Percentiles rank a stretch among this genome's conserved stretches.
Evolutionary conservation across 2,329 filamentous ascomycete species (phyloP).

Genomic region (Xylariaceae sp.): DNA sequence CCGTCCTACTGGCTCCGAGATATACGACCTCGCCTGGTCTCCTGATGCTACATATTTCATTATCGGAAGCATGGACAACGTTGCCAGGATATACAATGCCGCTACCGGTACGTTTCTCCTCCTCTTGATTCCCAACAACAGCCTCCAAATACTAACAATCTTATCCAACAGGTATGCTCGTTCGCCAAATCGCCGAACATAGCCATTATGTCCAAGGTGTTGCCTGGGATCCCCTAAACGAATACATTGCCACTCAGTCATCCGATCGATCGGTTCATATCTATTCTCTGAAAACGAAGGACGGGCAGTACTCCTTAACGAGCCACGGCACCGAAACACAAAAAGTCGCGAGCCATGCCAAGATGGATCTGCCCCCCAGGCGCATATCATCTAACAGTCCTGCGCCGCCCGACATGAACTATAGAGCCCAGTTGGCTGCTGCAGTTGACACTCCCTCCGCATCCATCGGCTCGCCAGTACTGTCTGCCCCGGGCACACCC

Average conservation of each 20-base stretch:
- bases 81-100: constrained; percentile 94
- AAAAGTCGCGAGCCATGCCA: constrained; percentile 72
- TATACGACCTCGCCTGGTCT: constrained; percentile 98
- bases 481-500: constrained; percentile 90
- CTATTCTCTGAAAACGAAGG: constrained; percentile 92
- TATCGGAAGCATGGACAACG: constrained; percentile 98
- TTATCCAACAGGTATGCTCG: constrained; percentile 24
- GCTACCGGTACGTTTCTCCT: constrained; percentile 55
- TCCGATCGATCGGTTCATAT: constrained; percentile 98
- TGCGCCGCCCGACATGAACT: constrained; percentile 76
- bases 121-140: background rate
- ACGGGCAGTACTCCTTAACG: constrained; percentile 82
- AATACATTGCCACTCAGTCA: constrained; percentile 96
- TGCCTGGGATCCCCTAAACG: constrained; percentile 95
- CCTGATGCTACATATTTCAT: constrained; percentile 97
- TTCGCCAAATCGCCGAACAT: constrained; percentile 30
- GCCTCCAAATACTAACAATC: constrained; percentile 6
- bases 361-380: constrained; percentile 87
- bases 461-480: constrained; percentile 73
- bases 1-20: constrained; percentile 88
- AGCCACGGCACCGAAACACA: constrained; percentile 63
- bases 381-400: constrained; percentile 90
- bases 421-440: constrained; percentile 60
- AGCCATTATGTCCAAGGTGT: constrained; percentile 94
- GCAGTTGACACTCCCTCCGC: constrained; percentile 47